Evolutionary conservation across 78 protist genomes (phyloP).

Genomic region (Salpingoeca rosetta): DNA sequence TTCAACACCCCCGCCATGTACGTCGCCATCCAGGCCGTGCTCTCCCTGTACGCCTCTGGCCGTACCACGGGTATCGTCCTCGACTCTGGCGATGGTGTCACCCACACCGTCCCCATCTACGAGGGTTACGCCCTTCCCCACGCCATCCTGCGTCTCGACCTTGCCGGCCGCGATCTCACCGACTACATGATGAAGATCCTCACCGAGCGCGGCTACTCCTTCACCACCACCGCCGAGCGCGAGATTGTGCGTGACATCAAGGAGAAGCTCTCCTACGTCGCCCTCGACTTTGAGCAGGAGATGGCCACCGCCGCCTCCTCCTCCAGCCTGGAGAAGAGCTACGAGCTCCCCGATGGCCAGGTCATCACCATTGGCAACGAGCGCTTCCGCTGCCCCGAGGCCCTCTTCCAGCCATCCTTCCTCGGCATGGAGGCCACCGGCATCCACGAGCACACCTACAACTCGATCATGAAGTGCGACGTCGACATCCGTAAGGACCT

Average conservation of each 20-base stretch:
- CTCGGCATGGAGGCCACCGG: conserved; percentile 80
- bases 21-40: conserved; percentile 74
- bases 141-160: conserved; percentile 76
- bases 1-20: conserved; percentile 85
- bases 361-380: conserved; percentile 74
- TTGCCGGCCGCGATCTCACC: conserved; percentile 89
- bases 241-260: conserved; percentile 87
- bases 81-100: conserved; percentile 93
- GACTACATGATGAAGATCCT: conserved; percentile 76
- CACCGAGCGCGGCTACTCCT: conserved; percentile 82
- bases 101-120: conserved; percentile 89
- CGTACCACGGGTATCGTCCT: conserved; percentile 90
- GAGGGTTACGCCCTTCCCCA: conserved; percentile 85
- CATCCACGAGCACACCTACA: conserved; percentile 66
- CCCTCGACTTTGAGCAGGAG: conserved; percentile 77
- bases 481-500: conserved; percentile 83
- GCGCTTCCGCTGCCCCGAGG: conserved; percentile 85
- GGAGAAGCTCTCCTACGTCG: conserved; percentile 69
- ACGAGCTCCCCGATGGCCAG: conserved; percentile 80
- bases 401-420: conserved; percentile 83
- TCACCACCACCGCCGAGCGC: conserved; percentile 89
- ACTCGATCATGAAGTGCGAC: conserved; percentile 77
- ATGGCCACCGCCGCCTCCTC: conserved; percentile 64
- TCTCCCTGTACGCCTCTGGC: conserved; percentile 76
- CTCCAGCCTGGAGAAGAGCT: conserved; percentile 42